These are phyloP conservation scores for Diacronema lutheri DNA, from an alignment of 78 protist genomes.

Conservation along the genomic window DNA sequence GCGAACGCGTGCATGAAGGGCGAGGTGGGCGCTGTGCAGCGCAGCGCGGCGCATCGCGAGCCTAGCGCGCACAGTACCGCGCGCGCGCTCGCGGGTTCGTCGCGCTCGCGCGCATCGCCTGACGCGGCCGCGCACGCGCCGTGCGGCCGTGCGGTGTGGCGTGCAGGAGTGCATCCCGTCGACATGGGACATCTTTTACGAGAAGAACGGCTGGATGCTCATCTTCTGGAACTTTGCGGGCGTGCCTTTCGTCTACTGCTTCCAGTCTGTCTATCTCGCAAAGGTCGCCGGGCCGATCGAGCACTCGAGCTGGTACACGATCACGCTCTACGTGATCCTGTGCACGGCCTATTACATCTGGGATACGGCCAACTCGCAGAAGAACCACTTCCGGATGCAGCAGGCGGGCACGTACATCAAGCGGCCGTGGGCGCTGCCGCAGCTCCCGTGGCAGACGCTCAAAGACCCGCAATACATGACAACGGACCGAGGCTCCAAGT, in stretches of 20 bases:
- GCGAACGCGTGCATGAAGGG: constrained; percentile 63
- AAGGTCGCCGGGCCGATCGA: too few species aligned
- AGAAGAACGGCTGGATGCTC: constrained; percentile 70
- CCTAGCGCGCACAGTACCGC: too few species aligned
- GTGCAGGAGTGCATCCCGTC: constrained; percentile 44
- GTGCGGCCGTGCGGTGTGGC: too few species aligned
- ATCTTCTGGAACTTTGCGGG: constrained; percentile 71
- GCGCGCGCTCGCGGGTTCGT: too few species aligned
- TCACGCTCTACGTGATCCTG: neutral
- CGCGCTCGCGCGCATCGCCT: too few species aligned
- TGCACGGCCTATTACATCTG: neutral
- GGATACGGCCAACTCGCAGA: constrained; percentile 4
- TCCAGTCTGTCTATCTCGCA: constrained; percentile 23
- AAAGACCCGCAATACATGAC: constrained; percentile 34
- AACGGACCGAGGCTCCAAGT: neutral
- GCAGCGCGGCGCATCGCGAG: too few species aligned
- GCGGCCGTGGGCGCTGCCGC: constrained; percentile 44
- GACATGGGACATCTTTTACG: constrained; percentile 74
- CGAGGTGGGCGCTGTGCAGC: too few species aligned
- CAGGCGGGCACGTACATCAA: neutral
- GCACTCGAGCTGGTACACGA: too few species aligned
- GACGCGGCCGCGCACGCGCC: too few species aligned
- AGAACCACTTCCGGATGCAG: neutral
- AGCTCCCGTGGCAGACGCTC: constrained; percentile 48
- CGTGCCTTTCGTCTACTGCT: constrained; percentile 63